Conservation (phyloP, 768 basidiomycete species). For the Boletus reticulatus region DNA sequence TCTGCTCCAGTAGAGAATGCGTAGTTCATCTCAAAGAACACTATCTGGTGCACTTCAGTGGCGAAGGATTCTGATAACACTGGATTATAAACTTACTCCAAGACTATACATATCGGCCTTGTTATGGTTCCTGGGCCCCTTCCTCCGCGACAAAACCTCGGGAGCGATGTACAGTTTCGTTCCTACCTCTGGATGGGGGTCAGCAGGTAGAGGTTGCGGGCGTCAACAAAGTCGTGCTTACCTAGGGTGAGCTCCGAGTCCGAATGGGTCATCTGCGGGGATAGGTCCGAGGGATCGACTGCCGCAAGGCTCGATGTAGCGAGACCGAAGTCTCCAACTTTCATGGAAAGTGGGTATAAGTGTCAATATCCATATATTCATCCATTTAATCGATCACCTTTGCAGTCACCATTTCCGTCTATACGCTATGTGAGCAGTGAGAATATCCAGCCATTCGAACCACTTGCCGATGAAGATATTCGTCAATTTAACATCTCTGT, state of each 20-base stretch:
- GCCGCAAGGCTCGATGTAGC: slow-evolving; percentile 81
- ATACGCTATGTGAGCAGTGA: background rate
- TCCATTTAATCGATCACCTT: slow-evolving; percentile 43
- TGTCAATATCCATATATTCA: background rate
- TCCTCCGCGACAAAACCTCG: slow-evolving; percentile 69
- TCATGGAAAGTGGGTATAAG: background rate
- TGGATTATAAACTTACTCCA: slow-evolving; percentile 54
- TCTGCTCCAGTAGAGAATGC: slow-evolving; percentile 79
- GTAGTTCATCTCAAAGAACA: slow-evolving; percentile 98
- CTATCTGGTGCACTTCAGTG: slow-evolving; percentile 53
- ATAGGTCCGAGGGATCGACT: slow-evolving; percentile 70
- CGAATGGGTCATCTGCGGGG: slow-evolving; percentile 39
- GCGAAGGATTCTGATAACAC: background rate
- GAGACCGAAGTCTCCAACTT: slow-evolving; percentile 91
- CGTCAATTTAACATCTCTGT: slow-evolving; percentile 87
- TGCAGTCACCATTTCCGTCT: slow-evolving; percentile 84
- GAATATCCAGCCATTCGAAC: background rate
- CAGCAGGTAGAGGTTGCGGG: background rate
- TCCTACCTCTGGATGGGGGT: slow-evolving; percentile 66
- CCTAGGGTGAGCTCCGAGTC: slow-evolving; percentile 79
- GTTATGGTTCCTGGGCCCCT: slow-evolving; percentile 68
- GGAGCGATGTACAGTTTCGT: slow-evolving; percentile 93
- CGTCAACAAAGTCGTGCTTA: slow-evolving; percentile 23
- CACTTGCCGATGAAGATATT: slow-evolving; percentile 89
- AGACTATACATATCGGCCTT: slow-evolving; percentile 96